Evolutionary conservation across 352 stramenopile genomes (phyloP), one percentile per base, ranked within the genome.

Genomic region (Globisporangium nagaii): DNA sequence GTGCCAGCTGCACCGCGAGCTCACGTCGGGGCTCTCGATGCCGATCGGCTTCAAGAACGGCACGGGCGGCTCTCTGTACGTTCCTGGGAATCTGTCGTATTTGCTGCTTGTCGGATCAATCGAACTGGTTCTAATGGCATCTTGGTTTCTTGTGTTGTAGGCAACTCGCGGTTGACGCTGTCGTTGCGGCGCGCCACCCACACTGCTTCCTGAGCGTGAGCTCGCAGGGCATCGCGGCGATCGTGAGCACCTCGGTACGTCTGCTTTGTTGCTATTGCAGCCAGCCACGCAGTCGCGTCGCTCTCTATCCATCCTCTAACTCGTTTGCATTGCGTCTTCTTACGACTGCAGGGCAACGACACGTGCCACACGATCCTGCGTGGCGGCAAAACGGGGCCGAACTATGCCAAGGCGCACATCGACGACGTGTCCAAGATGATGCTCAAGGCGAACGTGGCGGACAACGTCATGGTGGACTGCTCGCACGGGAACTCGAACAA

Each of bases 41-140:
- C 85, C 86, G 12, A 88, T 96, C n/a, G 86, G 86, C 59, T 96
- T 96, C 69, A 96, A 96, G 71, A 96, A 96, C 63, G 86, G 85
- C 68, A 95, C 86, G 48, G 81, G 86, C 39, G 86, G 86, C 44
- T 85, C 84, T 24, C 61, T 96, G 67, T n/a, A n/a, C n/a, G n/a
- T n/a, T n/a, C n/a, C n/a, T n/a, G n/a, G n/a, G n/a, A n/a, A n/a
- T n/a, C n/a, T n/a, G n/a, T n/a, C n/a, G n/a, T n/a, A n/a, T n/a
- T n/a, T n/a, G n/a, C n/a, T n/a, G n/a, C n/a, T n/a, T n/a, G n/a
- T n/a, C n/a, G n/a, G n/a, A n/a, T n/a, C n/a, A n/a, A n/a, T n/a
- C n/a, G n/a, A n/a, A n/a, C n/a, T n/a, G n/a, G n/a, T n/a, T n/a
- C n/a, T n/a, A n/a, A n/a, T n/a, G n/a, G n/a, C n/a, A n/a, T n/a